Evolutionary conservation across 306 rosid species (phyloP), one percentile per base, ranked within the genome.

Genomic region (Delonix regia): DNA sequence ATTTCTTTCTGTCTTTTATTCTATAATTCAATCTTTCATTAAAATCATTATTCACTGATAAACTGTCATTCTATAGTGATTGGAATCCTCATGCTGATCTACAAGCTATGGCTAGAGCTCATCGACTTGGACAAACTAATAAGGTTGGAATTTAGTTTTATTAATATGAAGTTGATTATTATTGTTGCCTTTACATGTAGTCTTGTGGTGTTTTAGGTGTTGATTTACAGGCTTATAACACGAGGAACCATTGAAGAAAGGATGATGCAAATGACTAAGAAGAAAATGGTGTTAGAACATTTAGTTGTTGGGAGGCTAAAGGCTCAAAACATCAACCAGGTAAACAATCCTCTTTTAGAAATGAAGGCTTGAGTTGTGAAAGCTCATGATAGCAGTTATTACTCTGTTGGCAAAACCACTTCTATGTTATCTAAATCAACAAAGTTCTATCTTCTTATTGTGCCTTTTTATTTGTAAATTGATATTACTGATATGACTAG

Each of bases 81-180:
- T 95, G 99, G 99, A 95, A 95, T 88, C 99, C 99, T 83, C 99
- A 95, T 87, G 99, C 99, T 62, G 99, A 95, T 88, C 87, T 95
- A 82, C 99, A 95, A 84, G 99, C 99, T 86, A 95, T 95, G 99
- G 99, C 99, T 86, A 90, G 99, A 86, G 99, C 99, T 84, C 99
- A 95, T 80, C 94, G 99, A 30, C 98, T 95, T 77, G 99, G 99
- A 77, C 99, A 95, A 70, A 95, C 99, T 53, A 95, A 93, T 80
- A 95, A 95, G 98, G 99, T 95, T 85, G 63, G 73, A 33, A 51
- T 45, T 52, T 72, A 36, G 57, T 86, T 66, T 74, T 63, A 61
- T 69, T 38, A 72, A 27, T 38, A 6, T 70, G 34, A 60, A 51
- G 62, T 51, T 55, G 44, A 63, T 69, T 66, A 19, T 79, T 27